A percentile compares a stretch with the other conserved stretches of the same genome.
Evolutionary conservation across 2,329 filamentous ascomycete species (phyloP).

Genomic region (Coniochaeta ligniaria): DNA sequence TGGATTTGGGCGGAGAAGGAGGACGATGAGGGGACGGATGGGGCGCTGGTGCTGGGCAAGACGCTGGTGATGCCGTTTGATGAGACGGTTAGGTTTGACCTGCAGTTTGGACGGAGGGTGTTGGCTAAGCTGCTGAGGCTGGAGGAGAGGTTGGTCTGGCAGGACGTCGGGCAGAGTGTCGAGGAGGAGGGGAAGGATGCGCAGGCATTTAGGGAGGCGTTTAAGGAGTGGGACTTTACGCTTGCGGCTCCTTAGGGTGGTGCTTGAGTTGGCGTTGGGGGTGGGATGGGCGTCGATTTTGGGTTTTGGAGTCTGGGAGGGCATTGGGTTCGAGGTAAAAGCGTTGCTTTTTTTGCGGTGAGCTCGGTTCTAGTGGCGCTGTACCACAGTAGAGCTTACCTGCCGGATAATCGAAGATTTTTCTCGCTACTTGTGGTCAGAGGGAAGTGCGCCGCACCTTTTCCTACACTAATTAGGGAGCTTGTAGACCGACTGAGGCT

Average conservation of each 20-base stretch:
- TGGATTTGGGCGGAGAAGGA: conserved; percentile 65
- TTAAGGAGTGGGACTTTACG: conserved; percentile 83
- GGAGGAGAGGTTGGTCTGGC: conserved; percentile 76
- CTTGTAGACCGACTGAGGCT: no score
- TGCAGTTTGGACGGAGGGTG: conserved; percentile 84
- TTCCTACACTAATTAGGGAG: no score
- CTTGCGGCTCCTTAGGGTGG: conserved; percentile 10
- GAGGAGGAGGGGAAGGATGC: conserved; percentile 76
- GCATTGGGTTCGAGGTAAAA: background rate
- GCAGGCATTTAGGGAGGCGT: conserved; percentile 70
- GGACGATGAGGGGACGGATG: conserved; percentile 7
- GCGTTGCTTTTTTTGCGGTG: background rate
- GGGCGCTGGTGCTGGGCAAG: conserved; percentile 46
- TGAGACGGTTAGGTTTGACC: conserved; percentile 68
- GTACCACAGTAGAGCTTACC: background rate
- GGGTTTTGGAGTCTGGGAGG: background rate
- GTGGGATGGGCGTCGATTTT: background rate
- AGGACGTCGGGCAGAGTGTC: conserved; percentile 69
- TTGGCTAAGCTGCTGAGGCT: conserved; percentile 80
- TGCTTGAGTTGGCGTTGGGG: background rate
- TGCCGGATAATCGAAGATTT: no score
- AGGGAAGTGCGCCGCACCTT: no score
- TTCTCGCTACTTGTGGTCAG: no score
- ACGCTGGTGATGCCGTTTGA: conserved; percentile 69
- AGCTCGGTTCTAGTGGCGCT: background rate